phyloP scores from a whole-genome alignment of 495 filamentous ascomycete genomes.

The Cercophora samala region DNA sequence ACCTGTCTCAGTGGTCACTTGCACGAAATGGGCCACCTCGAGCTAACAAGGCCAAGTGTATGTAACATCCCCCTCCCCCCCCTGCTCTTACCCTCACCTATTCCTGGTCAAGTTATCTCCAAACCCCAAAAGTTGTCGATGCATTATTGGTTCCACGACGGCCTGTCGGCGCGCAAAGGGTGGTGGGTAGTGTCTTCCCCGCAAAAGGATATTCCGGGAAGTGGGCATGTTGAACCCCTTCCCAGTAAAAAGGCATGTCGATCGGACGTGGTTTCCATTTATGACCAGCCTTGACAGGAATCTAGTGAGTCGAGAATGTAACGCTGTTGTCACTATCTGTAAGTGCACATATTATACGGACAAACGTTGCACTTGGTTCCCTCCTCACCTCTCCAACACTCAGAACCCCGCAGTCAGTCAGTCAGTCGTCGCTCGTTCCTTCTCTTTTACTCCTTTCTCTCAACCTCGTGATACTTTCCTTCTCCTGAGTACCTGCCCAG shows the following conservation, averaged over 20 bases:
- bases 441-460: neutral
- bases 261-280: conserved; percentile 12
- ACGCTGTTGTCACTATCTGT: neutral
- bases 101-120: no score
- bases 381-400: neutral
- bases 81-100: neutral
- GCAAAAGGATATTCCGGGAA: neutral
- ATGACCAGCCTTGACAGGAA: neutral
- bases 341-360: neutral
- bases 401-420: neutral
- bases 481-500: neutral
- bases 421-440: neutral
- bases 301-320: neutral
- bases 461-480: neutral
- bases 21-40: neutral
- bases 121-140: neutral
- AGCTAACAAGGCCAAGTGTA: neutral
- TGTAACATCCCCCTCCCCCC: neutral
- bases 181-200: neutral
- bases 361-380: neutral
- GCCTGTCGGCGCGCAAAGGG: no score
- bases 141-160: neutral
- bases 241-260: conserved; percentile 1
- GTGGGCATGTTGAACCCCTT: neutral
- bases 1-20: neutral